Evolutionary conservation across 257 asterid species (phyloP), one percentile per base, ranked within the genome.

Genomic region (Nemophila menziesii): DNA sequence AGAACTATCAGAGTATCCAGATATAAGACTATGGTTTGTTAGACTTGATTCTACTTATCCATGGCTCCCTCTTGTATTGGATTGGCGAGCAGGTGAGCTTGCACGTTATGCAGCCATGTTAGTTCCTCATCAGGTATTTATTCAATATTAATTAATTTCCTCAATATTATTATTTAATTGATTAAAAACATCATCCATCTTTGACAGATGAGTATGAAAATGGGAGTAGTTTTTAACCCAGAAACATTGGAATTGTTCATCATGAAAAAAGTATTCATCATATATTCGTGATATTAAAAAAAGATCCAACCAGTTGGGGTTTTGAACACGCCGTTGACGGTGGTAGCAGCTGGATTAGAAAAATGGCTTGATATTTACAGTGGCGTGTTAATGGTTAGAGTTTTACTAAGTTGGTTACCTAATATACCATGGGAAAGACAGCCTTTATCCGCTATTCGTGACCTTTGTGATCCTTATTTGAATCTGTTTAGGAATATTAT

Each of bases 21-120:
- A 86, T 42, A 76, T 86, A 57, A 72, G 94, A 62, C 71, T 86
- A 36, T 81, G 96, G 96, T 86, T 86, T 57, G 81, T 81, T 42
- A 52, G 79, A 24, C 50, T 86, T 43, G 94, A 86, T 43, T 71
- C 83, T 24, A 16, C 43, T 57, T 86, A 82, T 55, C 92, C 96
- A 53, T 82, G 94, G 94, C 83, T 86, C 19, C 92, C 94, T 17
- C 79, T 76, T n/a, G 40, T 72, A 4, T 39, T 86, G 83, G 96
- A 86, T 64, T 86, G 92, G 94, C 61, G 93, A 37, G 94, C 92
- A 16, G 93, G 96, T 39, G 94, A 86, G 61, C 94, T 86, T 69
- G 93, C 90, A 36, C 93, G 93, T 22, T 82, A 79, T 44, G 80
- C 96, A 39, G 90, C 92, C 8, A 86, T 86, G 96, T 62, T 82